phyloP scores from a whole-genome alignment of 371 early-diverging fungal species.

The Globomyces sp. region DNA sequence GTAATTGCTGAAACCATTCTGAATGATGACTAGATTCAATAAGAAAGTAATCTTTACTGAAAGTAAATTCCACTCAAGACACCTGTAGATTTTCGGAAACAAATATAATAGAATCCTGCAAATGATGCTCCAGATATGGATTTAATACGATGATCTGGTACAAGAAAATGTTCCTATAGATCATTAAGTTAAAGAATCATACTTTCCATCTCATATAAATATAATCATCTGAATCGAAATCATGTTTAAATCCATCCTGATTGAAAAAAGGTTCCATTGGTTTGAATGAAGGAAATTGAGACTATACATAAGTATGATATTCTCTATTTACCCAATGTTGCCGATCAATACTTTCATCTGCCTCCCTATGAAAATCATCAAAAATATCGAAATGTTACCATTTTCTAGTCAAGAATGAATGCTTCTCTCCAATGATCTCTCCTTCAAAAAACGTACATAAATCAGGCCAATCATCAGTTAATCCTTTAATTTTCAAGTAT shows the following conservation, averaged over 20 bases:
- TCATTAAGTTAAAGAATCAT: conserved; percentile 12
- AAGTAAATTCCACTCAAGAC: conserved; percentile 88
- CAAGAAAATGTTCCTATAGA: conserved; percentile 83
- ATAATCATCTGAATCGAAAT: conserved; percentile 67
- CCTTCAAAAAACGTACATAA: conserved; percentile 84
- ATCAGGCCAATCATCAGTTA: conserved; percentile 75
- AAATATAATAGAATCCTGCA: conserved; percentile 95
- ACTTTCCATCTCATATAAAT: conserved; percentile 94
- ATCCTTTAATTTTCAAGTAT: conserved; percentile 74
- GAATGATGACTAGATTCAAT: conserved; percentile 46
- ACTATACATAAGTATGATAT: conserved; percentile 34
- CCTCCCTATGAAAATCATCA: conserved; percentile 21
- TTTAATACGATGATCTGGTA: conserved; percentile 88
- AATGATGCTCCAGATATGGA: conserved; percentile 83
- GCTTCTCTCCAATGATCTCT: conserved; percentile 75
- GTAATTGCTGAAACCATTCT: conserved; percentile 82
- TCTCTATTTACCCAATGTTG: conserved; percentile 64
- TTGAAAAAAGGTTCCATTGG: conserved; percentile 59
- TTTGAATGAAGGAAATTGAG: conserved; percentile 53
- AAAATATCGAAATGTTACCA: conserved; percentile 55
- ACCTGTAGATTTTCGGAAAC: conserved; percentile 73
- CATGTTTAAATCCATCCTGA: conserved; percentile 65
- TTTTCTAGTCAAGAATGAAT: conserved; percentile 78
- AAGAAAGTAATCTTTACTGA: conserved; percentile 35
- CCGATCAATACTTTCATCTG: conserved; percentile 68